Evolutionary conservation across 345 rosid genomes (phyloP).

Genomic region (Eucalyptus curtisii): DNA sequence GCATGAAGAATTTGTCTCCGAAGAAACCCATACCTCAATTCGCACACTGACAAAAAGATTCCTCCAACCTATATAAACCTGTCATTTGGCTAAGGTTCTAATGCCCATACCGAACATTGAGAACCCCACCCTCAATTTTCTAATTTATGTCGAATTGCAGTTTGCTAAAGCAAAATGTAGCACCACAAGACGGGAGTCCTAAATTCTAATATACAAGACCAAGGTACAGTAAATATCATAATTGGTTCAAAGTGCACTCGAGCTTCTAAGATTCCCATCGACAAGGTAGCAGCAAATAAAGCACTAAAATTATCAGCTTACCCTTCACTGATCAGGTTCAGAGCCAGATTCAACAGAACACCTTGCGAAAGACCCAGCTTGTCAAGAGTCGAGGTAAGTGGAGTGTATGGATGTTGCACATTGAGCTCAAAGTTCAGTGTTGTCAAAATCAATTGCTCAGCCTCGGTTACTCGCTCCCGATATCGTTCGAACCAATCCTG

Average conservation of each 20-base stretch:
- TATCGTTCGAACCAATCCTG: slow-evolving; percentile 87
- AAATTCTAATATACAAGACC: background rate
- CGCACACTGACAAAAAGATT: background rate
- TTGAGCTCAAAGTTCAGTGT: slow-evolving; percentile 69
- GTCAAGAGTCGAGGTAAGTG: slow-evolving; percentile 49
- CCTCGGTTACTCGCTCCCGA: slow-evolving; percentile 52
- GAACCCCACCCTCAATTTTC: background rate
- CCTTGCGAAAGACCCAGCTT: slow-evolving; percentile 65
- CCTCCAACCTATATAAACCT: background rate
- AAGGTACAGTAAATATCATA: background rate
- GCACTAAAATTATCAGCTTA: slow-evolving; percentile 16
- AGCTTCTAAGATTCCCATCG: background rate
- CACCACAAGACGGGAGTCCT: background rate
- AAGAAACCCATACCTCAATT: background rate
- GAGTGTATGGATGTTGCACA: slow-evolving; percentile 66
- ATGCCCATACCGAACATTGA: background rate
- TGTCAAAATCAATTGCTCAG: slow-evolving; percentile 70
- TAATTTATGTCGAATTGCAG: background rate
- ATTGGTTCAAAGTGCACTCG: background rate
- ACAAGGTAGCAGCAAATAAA: background rate
- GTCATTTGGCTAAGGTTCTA: background rate
- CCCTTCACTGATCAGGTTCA: slow-evolving; percentile 77
- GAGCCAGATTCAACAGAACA: slow-evolving; percentile 57
- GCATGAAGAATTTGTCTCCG: background rate
- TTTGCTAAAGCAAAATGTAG: background rate